Percentiles rank a stretch among this genome's conserved stretches.
phyloP scores from a whole-genome alignment of 2,329 filamentous ascomycete genomes.

The Spiromastix sp. region DNA sequence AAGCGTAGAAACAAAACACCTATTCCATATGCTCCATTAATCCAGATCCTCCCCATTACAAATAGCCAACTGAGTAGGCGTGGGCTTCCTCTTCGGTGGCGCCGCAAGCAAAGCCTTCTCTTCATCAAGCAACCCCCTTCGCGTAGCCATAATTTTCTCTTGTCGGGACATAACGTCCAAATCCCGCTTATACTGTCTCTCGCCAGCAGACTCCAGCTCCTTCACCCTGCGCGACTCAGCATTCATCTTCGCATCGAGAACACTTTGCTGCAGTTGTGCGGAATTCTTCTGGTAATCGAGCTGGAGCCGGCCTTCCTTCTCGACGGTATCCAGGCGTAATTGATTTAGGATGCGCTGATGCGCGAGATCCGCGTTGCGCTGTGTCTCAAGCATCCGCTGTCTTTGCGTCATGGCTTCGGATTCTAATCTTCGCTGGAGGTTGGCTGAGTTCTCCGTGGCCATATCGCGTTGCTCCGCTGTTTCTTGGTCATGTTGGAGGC shows the following conservation, averaged over 20 bases:
- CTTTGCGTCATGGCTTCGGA: constrained; percentile 8
- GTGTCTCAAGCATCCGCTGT: constrained; percentile 6
- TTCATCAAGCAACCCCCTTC: constrained; percentile 7
- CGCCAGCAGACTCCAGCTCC: constrained; percentile 11
- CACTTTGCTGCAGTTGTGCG: constrained; percentile 7
- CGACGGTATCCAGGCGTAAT: constrained; percentile 8
- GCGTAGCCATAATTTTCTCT: constrained; percentile 6
- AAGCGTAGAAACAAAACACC: background rate
- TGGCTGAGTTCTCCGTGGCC: constrained; percentile 5
- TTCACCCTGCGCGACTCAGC: constrained; percentile 8
- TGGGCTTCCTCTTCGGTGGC: background rate
- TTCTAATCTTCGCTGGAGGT: constrained; percentile 9
- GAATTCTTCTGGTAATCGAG: constrained; percentile 8
- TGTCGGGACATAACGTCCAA: constrained; percentile 10
- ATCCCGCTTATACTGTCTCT: constrained; percentile 11
- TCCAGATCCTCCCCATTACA: constrained; percentile 9
- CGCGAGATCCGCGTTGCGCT: constrained; percentile 8
- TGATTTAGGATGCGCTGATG: constrained; percentile 8
- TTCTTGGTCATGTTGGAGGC: constrained; percentile 10
- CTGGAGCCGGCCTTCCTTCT: constrained; percentile 7
- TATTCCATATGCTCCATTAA: constrained; percentile 10
- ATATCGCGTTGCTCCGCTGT: constrained; percentile 9
- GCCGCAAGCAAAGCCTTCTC: constrained; percentile 1
- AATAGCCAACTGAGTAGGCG: constrained; percentile 1
- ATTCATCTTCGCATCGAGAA: constrained; percentile 8